Conservation (phyloP, 1,284 basidiomycete species). For the Microbotryum scabiosae region DNA sequence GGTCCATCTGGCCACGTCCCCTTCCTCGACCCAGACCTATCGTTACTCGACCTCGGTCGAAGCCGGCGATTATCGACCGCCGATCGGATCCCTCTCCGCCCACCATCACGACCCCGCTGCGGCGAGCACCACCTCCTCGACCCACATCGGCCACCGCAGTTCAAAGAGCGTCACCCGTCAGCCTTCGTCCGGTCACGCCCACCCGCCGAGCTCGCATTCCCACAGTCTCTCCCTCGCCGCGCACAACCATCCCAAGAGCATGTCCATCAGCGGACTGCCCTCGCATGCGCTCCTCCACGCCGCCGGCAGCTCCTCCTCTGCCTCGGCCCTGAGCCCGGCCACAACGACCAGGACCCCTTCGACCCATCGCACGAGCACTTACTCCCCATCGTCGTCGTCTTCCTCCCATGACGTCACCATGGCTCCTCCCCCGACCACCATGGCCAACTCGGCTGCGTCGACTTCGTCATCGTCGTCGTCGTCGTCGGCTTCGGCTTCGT, state of each 20-base stretch:
- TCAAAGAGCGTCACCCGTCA: background rate
- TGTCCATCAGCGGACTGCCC: background rate
- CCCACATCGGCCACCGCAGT: no score
- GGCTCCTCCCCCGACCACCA: background rate
- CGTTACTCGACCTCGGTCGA: constrained; percentile 1
- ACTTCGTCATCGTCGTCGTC: no score
- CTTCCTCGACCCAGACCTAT: constrained; percentile 1
- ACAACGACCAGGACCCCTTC: background rate
- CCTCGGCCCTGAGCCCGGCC: background rate
- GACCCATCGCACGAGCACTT: background rate
- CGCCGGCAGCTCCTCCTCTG: background rate
- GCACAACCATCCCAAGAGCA: background rate
- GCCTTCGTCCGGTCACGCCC: background rate
- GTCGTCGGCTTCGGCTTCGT: no score
- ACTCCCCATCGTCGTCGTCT: constrained; percentile 8
- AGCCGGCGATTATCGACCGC: background rate
- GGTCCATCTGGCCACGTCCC: background rate
- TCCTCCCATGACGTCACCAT: background rate
- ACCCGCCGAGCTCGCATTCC: background rate
- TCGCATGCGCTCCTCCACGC: background rate
- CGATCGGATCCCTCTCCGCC: no score
- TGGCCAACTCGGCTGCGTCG: background rate
- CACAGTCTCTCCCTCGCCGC: background rate
- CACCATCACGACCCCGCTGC: no score
- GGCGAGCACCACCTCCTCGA: no score